phyloP scores from a whole-genome alignment of 306 rosid species.

The Gynostemma pentaphyllum region DNA sequence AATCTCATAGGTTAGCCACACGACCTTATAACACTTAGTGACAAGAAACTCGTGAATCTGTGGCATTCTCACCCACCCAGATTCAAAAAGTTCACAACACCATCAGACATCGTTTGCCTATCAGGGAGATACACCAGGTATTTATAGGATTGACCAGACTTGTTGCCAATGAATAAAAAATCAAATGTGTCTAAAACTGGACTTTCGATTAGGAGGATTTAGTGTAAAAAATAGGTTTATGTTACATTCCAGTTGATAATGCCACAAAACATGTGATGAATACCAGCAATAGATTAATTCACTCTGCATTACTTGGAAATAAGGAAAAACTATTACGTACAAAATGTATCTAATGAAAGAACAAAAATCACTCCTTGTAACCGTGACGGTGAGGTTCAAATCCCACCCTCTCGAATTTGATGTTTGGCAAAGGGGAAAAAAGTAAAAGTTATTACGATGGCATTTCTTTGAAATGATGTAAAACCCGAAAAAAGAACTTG shows the following conservation, averaged over 20 bases:
- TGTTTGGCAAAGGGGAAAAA: too few species aligned
- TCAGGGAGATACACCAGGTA: background rate
- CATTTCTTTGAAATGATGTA: background rate
- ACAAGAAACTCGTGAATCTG: too few species aligned
- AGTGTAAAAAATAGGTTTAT: background rate
- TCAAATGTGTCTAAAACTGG: background rate
- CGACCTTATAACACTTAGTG: too few species aligned
- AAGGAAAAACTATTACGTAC: background rate
- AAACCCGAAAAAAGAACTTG: background rate
- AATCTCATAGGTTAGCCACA: too few species aligned
- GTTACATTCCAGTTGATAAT: background rate
- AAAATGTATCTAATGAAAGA: too few species aligned
- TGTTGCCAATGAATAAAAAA: background rate
- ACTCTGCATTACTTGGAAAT: background rate
- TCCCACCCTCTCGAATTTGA: too few species aligned
- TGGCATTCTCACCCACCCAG: background rate
- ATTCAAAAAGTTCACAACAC: background rate
- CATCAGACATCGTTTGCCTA: too few species aligned
- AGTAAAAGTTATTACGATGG: too few species aligned
- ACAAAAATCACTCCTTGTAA: too few species aligned
- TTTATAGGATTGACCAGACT: background rate
- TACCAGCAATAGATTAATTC: background rate
- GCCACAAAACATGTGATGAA: background rate
- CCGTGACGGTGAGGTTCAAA: too few species aligned
- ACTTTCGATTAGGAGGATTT: background rate